Evolutionary conservation across 2,329 filamentous ascomycete species (phyloP).

Genomic region (Canariomyces notabilis): DNA sequence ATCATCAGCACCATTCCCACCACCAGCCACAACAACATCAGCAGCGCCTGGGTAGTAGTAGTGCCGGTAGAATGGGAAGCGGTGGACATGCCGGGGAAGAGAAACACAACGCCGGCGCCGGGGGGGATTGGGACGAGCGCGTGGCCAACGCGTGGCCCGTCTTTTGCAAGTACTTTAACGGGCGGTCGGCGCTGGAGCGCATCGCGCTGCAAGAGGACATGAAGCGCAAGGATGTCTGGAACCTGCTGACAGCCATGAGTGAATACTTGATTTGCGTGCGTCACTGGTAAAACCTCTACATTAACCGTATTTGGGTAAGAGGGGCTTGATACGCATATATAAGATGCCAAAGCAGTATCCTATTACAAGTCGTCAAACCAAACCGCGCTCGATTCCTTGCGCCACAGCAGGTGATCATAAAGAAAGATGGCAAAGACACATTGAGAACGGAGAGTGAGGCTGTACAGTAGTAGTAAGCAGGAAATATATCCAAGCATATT

Average conservation of each 20-base stretch:
- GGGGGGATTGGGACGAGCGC: conserved; percentile 42
- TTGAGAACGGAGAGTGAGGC: too few relatives aligned
- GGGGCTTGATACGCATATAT: background rate
- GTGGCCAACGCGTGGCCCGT: conserved; percentile 64
- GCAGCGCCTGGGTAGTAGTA: too few relatives aligned
- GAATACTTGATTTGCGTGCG: conserved; percentile 63
- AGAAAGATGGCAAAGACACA: too few relatives aligned
- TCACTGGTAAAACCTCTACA: conserved; percentile 53
- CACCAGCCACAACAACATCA: background rate
- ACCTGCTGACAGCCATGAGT: conserved; percentile 57
- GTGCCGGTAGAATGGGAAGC: background rate
- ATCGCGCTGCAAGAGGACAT: conserved; percentile 80
- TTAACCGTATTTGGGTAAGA: background rate
- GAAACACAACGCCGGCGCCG: background rate
- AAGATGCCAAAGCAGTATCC: too few relatives aligned
- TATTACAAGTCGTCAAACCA: too few relatives aligned
- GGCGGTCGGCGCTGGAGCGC: conserved; percentile 76
- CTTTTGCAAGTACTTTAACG: conserved; percentile 84
- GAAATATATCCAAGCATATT: too few relatives aligned
- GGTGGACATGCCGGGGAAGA: conserved; percentile 3
- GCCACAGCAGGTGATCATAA: too few relatives aligned
- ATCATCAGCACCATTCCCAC: background rate
- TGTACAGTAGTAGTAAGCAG: too few relatives aligned
- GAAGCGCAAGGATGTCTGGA: conserved; percentile 78
- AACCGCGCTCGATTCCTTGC: too few relatives aligned